A percentile compares a stretch with the other conserved stretches of the same genome.
phyloP scores from a whole-genome alignment of 2,329 filamentous ascomycete genomes.

The Scedosporium dehoogii region DNA sequence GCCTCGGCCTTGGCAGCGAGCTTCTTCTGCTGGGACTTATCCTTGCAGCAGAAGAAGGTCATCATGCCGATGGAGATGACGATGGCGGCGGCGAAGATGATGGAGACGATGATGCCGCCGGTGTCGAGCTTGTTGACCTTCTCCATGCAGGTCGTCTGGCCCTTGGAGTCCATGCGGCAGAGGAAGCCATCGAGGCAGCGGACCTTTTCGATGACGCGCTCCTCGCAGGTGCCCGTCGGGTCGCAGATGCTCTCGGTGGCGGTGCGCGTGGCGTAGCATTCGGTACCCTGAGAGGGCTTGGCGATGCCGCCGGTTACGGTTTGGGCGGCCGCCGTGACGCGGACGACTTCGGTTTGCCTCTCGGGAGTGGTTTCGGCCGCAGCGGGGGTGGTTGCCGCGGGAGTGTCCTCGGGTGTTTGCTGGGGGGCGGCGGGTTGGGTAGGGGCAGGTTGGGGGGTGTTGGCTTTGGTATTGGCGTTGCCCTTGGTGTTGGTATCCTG shows the following conservation, averaged over 20 bases:
- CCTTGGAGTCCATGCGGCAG: conserved; percentile 31
- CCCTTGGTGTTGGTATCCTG: neutral
- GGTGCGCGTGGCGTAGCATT: conserved; percentile 26
- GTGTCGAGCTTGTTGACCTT: conserved; percentile 27
- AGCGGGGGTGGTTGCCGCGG: neutral
- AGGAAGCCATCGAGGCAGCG: conserved; percentile 32
- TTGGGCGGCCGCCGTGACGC: conserved; percentile 9
- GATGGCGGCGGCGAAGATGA: conserved; percentile 34
- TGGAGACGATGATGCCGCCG: conserved; percentile 36
- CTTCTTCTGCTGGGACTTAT: conserved; percentile 33
- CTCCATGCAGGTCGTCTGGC: conserved; percentile 33
- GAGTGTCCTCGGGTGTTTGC: neutral
- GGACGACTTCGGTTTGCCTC: neutral
- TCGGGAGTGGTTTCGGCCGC: conserved; percentile 4
- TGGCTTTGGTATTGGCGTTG: neutral
- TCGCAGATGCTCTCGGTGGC: conserved; percentile 21
- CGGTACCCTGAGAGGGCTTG: conserved; percentile 12
- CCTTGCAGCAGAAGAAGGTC: conserved; percentile 41
- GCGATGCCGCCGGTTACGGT: conserved; percentile 8
- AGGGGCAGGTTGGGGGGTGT: neutral
- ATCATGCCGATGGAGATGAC: conserved; percentile 27
- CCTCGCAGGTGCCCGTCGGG: conserved; percentile 19
- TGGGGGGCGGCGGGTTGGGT: neutral
- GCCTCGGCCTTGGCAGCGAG: conserved; percentile 37
- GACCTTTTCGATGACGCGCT: conserved; percentile 26